Base-by-base conservation (phyloP, 331 rosid species). In the Saraca asoca region DNA sequence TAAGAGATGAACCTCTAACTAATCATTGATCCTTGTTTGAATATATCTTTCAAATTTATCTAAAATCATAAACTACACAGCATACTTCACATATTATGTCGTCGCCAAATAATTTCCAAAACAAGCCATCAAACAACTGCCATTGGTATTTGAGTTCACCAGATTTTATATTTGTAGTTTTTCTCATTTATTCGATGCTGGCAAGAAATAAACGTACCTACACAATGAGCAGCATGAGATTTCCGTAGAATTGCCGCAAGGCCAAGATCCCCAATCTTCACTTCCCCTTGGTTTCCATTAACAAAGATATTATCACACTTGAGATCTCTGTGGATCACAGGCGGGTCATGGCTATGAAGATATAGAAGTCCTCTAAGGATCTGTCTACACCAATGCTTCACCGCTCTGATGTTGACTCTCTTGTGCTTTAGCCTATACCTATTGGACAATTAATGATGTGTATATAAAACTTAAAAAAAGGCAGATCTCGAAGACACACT, bases 321-420 rank as follows among this genome's bases (percentile, higher is more conserved):
- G 56, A 93, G 98, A 87, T 93, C 98, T 87, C 97, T 88, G 70
- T 93, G 98, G 72, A 93, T 90, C 81, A 93, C 95, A 55, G 96
- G 97, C 17, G 98, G 98, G 62, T 90, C 88, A 53, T 75, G 98
- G 80, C 90, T 90, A 79, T 93, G 98, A 29, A 93, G 91, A 81
- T 90, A 93, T 52, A 70, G 83, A 76, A 93, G 98, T 66, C 96
- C 98, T 44, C 66, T 79, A 71, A 93, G 73, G 86, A 93, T 93
- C 91, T 93, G 98, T 57, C 98, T 81, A 67, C 98, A 93, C 98
- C 98, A 93, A 75, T 88, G 88, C 90, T 93, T 93, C 63, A 93
- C 88, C 7, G 96, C 98, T 79, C 95, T 84, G 41, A 90, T 78
- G 63, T 89, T 87, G 14, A 90, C 97, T 77, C 81, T 88, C 82